phyloP scores from a whole-genome alignment of 306 rosid genomes.

The Vigna nakashimae region DNA sequence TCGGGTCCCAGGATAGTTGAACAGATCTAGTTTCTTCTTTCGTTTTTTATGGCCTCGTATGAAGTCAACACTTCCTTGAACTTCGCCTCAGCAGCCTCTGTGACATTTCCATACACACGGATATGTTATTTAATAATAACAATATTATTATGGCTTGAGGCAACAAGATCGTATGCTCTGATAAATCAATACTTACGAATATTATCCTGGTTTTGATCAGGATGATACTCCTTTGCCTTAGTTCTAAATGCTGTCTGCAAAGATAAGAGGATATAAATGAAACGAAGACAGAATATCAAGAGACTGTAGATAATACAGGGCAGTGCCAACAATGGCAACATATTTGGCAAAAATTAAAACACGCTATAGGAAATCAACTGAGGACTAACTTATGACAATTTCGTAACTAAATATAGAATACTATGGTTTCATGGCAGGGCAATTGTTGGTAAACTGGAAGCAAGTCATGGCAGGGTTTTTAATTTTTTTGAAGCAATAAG shows the following conservation, averaged over 20 bases:
- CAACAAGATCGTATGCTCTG: slow-evolving; percentile 11
- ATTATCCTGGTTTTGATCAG: slow-evolving; percentile 94
- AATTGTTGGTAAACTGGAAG: slow-evolving; percentile 18
- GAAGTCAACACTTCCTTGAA: slow-evolving; percentile 94
- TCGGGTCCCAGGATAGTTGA: slow-evolving; percentile 12
- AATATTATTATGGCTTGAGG: slow-evolving; percentile 23
- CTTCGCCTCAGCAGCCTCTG: slow-evolving; percentile 94
- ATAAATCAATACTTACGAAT: slow-evolving; percentile 61
- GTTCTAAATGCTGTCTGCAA: slow-evolving; percentile 87
- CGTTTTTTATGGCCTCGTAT: slow-evolving; percentile 91
- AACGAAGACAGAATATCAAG: slow-evolving; percentile 30
- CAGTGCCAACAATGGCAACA: slow-evolving; percentile 22
- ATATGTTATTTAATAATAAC: slow-evolving; percentile 13
- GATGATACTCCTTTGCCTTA: slow-evolving; percentile 93
- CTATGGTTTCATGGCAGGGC: background rate
- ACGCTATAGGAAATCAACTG: slow-evolving; percentile 21
- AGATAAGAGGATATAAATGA: slow-evolving; percentile 23
- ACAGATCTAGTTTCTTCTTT: slow-evolving; percentile 51
- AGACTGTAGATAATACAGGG: background rate
- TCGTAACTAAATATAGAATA: background rate
- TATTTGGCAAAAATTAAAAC: slow-evolving; percentile 23
- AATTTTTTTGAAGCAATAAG: background rate
- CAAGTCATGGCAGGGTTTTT: slow-evolving; percentile 4
- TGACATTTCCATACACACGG: slow-evolving; percentile 39
- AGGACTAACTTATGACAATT: slow-evolving; percentile 17